Conservation (phyloP, 2,329 filamentous ascomycete genomes). For the Paraconiothyrium brasiliense region DNA sequence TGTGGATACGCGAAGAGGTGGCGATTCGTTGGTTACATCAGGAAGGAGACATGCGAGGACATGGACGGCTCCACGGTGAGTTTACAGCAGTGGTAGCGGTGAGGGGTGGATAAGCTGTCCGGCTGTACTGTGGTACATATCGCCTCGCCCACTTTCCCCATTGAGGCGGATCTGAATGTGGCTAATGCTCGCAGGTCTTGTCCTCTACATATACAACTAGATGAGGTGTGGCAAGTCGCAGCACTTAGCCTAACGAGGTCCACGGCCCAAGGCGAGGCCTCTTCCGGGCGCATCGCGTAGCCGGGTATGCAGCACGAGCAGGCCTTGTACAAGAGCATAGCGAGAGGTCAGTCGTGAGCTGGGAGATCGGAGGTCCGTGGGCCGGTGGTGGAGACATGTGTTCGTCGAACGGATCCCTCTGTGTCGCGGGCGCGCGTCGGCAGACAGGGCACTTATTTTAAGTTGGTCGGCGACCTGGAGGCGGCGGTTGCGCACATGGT, state of each 20-base stretch:
- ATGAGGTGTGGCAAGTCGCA: background rate
- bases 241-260: conserved; percentile 1
- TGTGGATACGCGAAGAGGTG: background rate
- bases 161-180: background rate
- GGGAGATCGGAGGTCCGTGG: conserved; percentile 28
- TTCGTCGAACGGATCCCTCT: conserved; percentile 13
- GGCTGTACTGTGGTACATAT: conserved; percentile 1
- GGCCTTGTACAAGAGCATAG: background rate
- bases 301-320: background rate
- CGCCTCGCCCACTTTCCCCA: background rate
- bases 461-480: conserved; percentile 16
- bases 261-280: background rate
- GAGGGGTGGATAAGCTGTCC: background rate
- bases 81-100: no score
- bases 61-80: no score
- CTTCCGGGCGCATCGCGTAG: conserved; percentile 2
- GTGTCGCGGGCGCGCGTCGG: conserved; percentile 25
- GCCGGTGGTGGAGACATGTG: conserved; percentile 29
- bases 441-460: conserved; percentile 14
- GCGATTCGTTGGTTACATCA: background rate
- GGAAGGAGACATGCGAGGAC: background rate
- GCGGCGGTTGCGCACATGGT: conserved; percentile 6
- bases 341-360: conserved; percentile 6
- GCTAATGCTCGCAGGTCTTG: background rate
- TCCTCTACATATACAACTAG: background rate